Evolutionary conservation across 495 filamentous ascomycete species (phyloP).

Genomic region (Hypoxylon subgilvum): DNA sequence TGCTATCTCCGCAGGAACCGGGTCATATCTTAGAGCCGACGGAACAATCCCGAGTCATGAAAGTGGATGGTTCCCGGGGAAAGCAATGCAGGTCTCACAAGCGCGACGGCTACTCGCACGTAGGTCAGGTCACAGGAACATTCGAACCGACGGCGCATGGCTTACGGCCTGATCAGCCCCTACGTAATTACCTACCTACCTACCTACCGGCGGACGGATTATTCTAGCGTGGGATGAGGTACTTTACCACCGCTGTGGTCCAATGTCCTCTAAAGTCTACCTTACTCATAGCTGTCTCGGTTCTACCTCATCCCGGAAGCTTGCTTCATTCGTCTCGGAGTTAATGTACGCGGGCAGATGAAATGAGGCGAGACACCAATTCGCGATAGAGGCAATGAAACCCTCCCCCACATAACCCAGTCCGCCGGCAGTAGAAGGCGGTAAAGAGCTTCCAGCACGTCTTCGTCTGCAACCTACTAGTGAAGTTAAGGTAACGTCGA

Average conservation of each 20-base stretch:
- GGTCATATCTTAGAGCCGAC: no score
- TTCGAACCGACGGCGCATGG: slow-evolving; percentile 7
- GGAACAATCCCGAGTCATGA: background rate
- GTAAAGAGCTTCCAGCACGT: background rate
- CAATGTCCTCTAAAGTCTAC: background rate
- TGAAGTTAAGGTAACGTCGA: background rate
- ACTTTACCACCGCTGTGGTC: background rate
- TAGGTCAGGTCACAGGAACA: slow-evolving; percentile 3
- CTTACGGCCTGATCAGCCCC: background rate
- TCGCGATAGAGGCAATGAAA: no score
- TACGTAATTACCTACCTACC: background rate
- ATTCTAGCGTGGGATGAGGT: background rate
- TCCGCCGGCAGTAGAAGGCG: background rate
- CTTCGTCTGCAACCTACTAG: background rate
- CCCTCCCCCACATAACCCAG: slow-evolving; percentile 2
- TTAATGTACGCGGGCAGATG: slow-evolving; percentile 9
- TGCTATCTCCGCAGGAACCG: slow-evolving; percentile 15
- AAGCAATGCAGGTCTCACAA: background rate
- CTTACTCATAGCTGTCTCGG: background rate
- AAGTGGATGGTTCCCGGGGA: background rate
- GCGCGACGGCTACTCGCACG: background rate
- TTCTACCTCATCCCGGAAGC: background rate
- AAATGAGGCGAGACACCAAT: background rate
- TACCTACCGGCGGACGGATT: no score
- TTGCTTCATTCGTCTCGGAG: background rate